Evolutionary conservation across 371 early-diverging fungal species (phyloP).

Genomic region (Mucor velutinosus): DNA sequence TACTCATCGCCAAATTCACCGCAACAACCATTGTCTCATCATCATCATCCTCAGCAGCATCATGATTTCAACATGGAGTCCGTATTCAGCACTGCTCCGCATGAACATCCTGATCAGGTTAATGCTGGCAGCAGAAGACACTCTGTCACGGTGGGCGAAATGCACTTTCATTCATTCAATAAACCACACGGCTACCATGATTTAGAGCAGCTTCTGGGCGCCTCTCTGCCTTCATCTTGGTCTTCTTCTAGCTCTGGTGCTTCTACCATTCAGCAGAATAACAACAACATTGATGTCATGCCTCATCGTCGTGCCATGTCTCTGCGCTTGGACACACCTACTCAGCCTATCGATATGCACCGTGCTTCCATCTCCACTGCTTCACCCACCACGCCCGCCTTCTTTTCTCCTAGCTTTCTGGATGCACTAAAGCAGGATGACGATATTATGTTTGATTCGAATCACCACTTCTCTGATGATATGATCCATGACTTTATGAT

Average conservation of each 20-base stretch:
- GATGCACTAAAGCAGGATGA: conserved; percentile 59
- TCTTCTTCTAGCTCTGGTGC: conserved; percentile 22
- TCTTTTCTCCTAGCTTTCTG: conserved; percentile 66
- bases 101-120: not conserved
- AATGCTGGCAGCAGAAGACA: conserved; percentile 20
- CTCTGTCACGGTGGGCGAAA: conserved; percentile 26
- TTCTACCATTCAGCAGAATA: not conserved
- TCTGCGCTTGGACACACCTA: conserved; percentile 29
- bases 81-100: not conserved
- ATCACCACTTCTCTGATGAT: conserved; percentile 12
- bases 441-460: conserved; percentile 32
- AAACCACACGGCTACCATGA: conserved; percentile 26
- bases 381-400: conserved; percentile 59
- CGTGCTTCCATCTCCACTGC: conserved; percentile 17
- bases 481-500: conserved; percentile 20
- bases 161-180: conserved; percentile 24
- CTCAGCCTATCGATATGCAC: conserved; percentile 14
- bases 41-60: conserved; percentile 5
- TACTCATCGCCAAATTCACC: conserved; percentile 36
- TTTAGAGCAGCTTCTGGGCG: conserved; percentile 14
- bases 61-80: conserved; percentile 3
- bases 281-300: not conserved
- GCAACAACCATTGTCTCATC: conserved; percentile 10
- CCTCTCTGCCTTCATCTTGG: conserved; percentile 30
- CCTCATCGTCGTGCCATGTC: conserved; percentile 40